Evolutionary conservation across 257 asterid species (phyloP).

Genomic region (Linaria vulgaris): DNA sequence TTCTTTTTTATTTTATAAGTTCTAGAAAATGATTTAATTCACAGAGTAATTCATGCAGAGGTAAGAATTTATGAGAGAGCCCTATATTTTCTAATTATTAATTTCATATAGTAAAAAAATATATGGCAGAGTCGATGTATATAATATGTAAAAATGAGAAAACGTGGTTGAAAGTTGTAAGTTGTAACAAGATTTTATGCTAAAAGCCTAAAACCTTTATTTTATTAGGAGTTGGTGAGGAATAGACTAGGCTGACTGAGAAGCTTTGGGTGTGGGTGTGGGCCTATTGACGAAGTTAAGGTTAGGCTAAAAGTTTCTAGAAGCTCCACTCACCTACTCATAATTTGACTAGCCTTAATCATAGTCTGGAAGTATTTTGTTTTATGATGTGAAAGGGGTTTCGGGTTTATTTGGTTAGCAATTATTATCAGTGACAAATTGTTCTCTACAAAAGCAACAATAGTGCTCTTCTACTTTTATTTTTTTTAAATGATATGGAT

Average conservation of each 20-base stretch:
- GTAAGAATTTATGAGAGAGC: too few relatives aligned
- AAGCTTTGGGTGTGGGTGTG: neutral
- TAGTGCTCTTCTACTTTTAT: neutral
- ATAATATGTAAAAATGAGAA: too few relatives aligned
- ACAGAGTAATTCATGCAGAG: too few relatives aligned
- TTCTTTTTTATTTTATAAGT: too few relatives aligned
- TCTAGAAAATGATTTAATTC: too few relatives aligned
- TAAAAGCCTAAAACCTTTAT: neutral
- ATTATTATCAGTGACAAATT: neutral
- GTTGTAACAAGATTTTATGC: neutral
- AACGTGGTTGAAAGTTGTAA: too few relatives aligned
- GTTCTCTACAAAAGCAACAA: neutral
- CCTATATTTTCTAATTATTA: too few relatives aligned
- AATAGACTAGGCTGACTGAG: constrained; percentile 12
- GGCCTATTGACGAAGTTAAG: neutral
- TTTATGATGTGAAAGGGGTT: neutral
- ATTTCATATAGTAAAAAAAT: too few relatives aligned
- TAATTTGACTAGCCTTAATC: neutral
- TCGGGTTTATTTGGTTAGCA: neutral
- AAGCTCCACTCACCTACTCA: constrained; percentile 11
- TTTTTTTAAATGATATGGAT: too few relatives aligned
- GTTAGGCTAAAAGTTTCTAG: neutral
- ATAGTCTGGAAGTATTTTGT: neutral
- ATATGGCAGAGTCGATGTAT: too few relatives aligned
- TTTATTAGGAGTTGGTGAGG: constrained; percentile 10